phyloP scores from a whole-genome alignment of 163 green algal species.

The Coccomyxa subellipsoidea region DNA sequence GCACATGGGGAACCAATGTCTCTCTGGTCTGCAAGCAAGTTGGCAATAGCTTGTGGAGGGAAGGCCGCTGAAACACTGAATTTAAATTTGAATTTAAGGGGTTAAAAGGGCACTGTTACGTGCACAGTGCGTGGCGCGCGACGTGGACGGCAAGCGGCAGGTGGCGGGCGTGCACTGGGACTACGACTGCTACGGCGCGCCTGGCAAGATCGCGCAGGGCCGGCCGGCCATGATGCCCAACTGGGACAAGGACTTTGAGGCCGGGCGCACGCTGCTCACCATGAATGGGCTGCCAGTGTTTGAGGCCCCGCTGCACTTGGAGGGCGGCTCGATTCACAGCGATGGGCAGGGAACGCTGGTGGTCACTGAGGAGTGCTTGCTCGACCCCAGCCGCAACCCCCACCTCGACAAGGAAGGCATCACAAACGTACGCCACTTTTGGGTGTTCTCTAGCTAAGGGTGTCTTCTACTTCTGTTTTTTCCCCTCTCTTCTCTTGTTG shows the following conservation, averaged over 20 bases:
- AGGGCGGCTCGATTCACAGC: conserved; percentile 68
- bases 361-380: conserved; percentile 79
- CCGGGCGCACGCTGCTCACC: conserved; percentile 43
- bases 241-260: conserved; percentile 60
- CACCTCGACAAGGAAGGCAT: conserved; percentile 58
- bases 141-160: conserved; percentile 26
- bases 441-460: too few species aligned
- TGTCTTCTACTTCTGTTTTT: too few species aligned
- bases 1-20: too few species aligned
- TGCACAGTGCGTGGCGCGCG: not conserved
- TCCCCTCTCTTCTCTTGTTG: too few species aligned
- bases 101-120: not conserved
- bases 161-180: conserved; percentile 62
- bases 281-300: conserved; percentile 45
- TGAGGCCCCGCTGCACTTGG: conserved; percentile 58
- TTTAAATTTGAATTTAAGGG: too few species aligned
- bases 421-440: conserved; percentile 44
- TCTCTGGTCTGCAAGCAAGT: too few species aligned
- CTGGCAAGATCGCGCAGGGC: not conserved
- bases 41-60: too few species aligned
- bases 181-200: conserved; percentile 1
- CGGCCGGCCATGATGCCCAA: conserved; percentile 40
- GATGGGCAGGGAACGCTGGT: conserved; percentile 78
- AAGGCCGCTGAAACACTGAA: too few species aligned
- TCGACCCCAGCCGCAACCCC: conserved; percentile 80